phyloP scores from a whole-genome alignment of 1,139 yeast genomes.

The Lodderomyces metapsilosis region DNA sequence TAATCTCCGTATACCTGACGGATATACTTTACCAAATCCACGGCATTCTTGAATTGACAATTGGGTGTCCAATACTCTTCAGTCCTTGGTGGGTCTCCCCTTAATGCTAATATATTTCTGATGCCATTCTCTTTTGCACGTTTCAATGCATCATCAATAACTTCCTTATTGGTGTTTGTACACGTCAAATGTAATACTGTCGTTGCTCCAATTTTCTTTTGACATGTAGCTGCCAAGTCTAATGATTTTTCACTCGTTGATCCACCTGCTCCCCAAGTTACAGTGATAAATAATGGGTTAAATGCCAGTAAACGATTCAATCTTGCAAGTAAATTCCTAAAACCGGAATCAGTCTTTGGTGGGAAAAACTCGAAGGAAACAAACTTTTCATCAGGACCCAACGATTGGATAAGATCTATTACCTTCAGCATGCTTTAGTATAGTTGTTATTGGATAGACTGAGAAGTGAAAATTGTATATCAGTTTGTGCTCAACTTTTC shows the following conservation, averaged over 20 bases:
- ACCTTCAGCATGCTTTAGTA: constrained; percentile 3
- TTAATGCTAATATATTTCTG: constrained; percentile 80
- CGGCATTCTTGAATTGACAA: constrained; percentile 68
- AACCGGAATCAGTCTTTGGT: constrained; percentile 89
- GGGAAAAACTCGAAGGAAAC: constrained; percentile 96
- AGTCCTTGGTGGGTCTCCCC: constrained; percentile 96
- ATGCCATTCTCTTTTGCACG: constrained; percentile 77
- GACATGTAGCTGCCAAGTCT: constrained; percentile 78
- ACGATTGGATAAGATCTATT: constrained; percentile 3
- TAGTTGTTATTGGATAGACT: too few relatives aligned
- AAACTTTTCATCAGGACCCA: constrained; percentile 51
- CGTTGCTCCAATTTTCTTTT: constrained; percentile 71
- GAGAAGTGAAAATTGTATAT: too few relatives aligned
- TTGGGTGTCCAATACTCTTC: constrained; percentile 63
- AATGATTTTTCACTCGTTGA: constrained; percentile 85
- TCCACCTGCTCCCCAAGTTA: constrained; percentile 99
- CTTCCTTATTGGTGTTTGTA: constrained; percentile 77
- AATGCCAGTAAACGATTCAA: constrained; percentile 84
- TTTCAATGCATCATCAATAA: constrained; percentile 76
- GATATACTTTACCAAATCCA: constrained; percentile 80
- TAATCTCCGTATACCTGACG: constrained; percentile 65
- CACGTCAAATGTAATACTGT: constrained; percentile 95
- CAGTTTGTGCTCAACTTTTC: too few relatives aligned
- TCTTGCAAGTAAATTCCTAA: constrained; percentile 79
- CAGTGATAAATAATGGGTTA: constrained; percentile 85